A percentile compares a stretch with the other conserved stretches of the same genome.
These are phyloP conservation scores for Trichoderma afroharzianum DNA, from an alignment of 2,329 filamentous ascomycete genomes.

Conservation along the genomic window DNA sequence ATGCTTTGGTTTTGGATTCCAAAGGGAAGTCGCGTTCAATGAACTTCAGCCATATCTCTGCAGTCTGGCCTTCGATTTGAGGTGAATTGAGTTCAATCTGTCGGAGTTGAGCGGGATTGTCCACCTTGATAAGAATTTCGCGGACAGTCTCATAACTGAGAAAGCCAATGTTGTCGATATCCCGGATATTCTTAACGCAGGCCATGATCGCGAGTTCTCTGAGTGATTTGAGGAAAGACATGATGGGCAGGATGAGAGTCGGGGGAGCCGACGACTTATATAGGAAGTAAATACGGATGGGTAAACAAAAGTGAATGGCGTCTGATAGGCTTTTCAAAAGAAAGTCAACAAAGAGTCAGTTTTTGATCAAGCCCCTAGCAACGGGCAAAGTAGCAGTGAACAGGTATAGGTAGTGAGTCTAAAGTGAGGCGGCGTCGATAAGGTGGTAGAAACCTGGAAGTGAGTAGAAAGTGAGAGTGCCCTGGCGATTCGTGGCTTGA, in stretches of 20 bases:
- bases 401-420: not conserved
- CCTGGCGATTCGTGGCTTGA: not conserved
- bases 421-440: not conserved
- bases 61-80: slow-evolving; percentile 66
- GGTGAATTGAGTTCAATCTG: slow-evolving; percentile 71
- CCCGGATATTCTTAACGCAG: slow-evolving; percentile 51
- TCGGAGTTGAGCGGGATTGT: slow-evolving; percentile 70
- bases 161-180: slow-evolving; percentile 67
- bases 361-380: not conserved
- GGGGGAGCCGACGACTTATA: not conserved
- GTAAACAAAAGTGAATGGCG: not conserved
- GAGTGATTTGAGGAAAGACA: slow-evolving; percentile 47
- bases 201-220: slow-evolving; percentile 47
- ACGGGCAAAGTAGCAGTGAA: not conserved
- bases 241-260: slow-evolving; percentile 21
- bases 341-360: not conserved
- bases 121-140: slow-evolving; percentile 67
- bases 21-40: slow-evolving; percentile 74
- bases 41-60: slow-evolving; percentile 73
- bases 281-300: not conserved
- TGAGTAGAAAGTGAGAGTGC: not conserved
- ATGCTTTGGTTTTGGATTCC: slow-evolving; percentile 57
- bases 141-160: slow-evolving; percentile 61
- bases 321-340: not conserved
- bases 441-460: not conserved